A percentile compares a stretch with the other conserved stretches of the same genome.
Conservation (phyloP, 164 flowering plant genomes). For the Macadamia integrifolia region DNA sequence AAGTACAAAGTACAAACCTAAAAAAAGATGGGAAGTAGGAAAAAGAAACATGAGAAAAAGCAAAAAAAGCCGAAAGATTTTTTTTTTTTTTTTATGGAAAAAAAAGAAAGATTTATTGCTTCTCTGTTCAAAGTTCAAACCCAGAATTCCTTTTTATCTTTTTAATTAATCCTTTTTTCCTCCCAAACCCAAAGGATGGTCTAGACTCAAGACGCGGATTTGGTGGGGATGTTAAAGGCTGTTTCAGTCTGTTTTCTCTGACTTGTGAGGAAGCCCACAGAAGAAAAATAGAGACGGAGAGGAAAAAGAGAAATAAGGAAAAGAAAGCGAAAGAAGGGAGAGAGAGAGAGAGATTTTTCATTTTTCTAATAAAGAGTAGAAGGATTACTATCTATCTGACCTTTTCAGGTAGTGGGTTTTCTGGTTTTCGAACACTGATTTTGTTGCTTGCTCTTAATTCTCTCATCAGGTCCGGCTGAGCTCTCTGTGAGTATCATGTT, state of each 20-base stretch:
- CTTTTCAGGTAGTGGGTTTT: constrained; percentile 7
- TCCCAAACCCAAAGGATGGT: not conserved
- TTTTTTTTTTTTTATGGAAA: too few relatives aligned
- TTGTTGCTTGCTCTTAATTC: not conserved
- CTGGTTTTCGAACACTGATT: constrained; percentile 4
- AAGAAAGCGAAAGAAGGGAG: not conserved
- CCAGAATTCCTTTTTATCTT: not conserved
- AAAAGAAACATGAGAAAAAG: not conserved
- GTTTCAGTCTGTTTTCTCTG: constrained; percentile 2
- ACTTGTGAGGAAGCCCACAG: not conserved
- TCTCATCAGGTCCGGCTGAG: not conserved
- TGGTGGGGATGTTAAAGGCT: not conserved
- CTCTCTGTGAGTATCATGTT: constrained; percentile 10
- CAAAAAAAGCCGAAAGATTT: not conserved
- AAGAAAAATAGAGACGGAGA: not conserved
- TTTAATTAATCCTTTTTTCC: not conserved
- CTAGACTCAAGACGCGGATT: not conserved
- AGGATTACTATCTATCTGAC: not conserved
- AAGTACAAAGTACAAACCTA: not conserved
- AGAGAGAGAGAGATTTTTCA: not conserved
- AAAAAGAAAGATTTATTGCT: constrained; percentile 1
- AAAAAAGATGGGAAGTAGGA: not conserved
- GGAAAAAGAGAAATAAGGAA: not conserved
- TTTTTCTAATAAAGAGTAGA: not conserved
- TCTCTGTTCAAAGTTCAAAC: not conserved